Evolutionary conservation across 495 filamentous ascomycete genomes (phyloP).

Genomic region (Aspergillus kassunensis): DNA sequence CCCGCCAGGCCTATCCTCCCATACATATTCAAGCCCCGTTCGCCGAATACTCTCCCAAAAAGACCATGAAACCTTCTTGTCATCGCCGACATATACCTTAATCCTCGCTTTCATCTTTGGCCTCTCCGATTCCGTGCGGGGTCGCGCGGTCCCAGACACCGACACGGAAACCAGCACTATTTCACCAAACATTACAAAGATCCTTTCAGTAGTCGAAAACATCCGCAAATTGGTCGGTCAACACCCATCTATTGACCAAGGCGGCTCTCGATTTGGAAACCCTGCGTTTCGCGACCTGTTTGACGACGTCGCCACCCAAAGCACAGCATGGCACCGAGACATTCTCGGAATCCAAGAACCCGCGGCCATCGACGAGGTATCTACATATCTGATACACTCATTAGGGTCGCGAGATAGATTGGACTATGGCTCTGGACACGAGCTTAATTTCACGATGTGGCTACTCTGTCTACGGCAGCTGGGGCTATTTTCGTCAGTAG

Average conservation of each 20-base stretch:
- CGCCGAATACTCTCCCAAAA: slow-evolving; percentile 73
- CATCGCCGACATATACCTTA: slow-evolving; percentile 72
- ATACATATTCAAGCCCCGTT: slow-evolving; percentile 61
- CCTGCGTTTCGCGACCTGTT: slow-evolving; percentile 81
- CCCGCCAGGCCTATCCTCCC: slow-evolving; percentile 59
- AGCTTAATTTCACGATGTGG: slow-evolving; percentile 95
- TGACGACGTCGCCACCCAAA: slow-evolving; percentile 59
- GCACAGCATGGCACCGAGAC: slow-evolving; percentile 35
- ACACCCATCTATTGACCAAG: slow-evolving; percentile 77
- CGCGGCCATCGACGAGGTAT: slow-evolving; percentile 62
- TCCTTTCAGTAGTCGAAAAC: slow-evolving; percentile 67
- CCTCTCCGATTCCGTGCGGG: slow-evolving; percentile 77
- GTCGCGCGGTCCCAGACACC: slow-evolving; percentile 66
- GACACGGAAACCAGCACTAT: slow-evolving; percentile 46
- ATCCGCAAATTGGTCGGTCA: slow-evolving; percentile 57
- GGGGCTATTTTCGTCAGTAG: slow-evolving; percentile 53
- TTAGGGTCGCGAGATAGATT: slow-evolving; percentile 86
- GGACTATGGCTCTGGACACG: slow-evolving; percentile 96
- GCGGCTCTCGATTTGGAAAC: slow-evolving; percentile 91
- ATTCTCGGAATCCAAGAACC: slow-evolving; percentile 50
- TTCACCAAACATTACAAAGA: slow-evolving; percentile 54
- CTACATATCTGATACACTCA: slow-evolving; percentile 74
- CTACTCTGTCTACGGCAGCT: slow-evolving; percentile 84
- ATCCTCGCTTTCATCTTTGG: slow-evolving; percentile 80
- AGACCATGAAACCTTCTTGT: slow-evolving; percentile 79